Percentiles rank a stretch among this genome's conserved stretches.
phyloP scores from a whole-genome alignment of 176 grass and related monocot species.

The Musa itinerans region DNA sequence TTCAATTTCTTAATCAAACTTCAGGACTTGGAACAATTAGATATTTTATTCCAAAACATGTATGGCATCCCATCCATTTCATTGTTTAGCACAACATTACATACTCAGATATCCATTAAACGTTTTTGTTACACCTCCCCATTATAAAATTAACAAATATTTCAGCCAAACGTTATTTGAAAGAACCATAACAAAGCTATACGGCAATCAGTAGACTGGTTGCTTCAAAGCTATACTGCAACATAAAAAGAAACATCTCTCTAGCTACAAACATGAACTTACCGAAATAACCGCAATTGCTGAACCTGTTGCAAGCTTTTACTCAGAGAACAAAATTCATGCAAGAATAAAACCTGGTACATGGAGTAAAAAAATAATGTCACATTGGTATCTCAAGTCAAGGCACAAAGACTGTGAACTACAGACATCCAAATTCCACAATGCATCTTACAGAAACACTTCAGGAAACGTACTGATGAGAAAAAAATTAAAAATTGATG shows the following conservation, averaged over 20 bases:
- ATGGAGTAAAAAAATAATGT: neutral
- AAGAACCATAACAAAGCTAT: neutral
- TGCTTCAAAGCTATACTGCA: neutral
- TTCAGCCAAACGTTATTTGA: neutral
- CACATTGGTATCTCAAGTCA: too few species aligned
- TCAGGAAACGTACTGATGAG: too few species aligned
- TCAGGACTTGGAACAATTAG: neutral
- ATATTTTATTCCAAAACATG: neutral
- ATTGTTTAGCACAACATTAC: neutral
- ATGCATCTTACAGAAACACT: too few species aligned
- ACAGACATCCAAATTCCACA: too few species aligned
- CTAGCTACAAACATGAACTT: conserved; percentile 19
- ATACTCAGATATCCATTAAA: neutral
- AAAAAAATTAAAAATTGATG: too few species aligned
- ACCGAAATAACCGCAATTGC: conserved; percentile 86
- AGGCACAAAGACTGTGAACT: too few species aligned
- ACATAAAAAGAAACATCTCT: neutral
- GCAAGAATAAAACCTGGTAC: conserved; percentile 89
- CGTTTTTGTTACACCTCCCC: neutral
- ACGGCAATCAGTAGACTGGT: neutral
- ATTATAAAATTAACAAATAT: neutral
- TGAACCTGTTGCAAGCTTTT: conserved; percentile 95
- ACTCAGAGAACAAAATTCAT: conserved; percentile 92
- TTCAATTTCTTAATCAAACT: neutral
- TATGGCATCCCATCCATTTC: too few species aligned